Base-by-base conservation (phyloP, 768 basidiomycete genomes). In the Phanerodontia chrysosporium region DNA sequence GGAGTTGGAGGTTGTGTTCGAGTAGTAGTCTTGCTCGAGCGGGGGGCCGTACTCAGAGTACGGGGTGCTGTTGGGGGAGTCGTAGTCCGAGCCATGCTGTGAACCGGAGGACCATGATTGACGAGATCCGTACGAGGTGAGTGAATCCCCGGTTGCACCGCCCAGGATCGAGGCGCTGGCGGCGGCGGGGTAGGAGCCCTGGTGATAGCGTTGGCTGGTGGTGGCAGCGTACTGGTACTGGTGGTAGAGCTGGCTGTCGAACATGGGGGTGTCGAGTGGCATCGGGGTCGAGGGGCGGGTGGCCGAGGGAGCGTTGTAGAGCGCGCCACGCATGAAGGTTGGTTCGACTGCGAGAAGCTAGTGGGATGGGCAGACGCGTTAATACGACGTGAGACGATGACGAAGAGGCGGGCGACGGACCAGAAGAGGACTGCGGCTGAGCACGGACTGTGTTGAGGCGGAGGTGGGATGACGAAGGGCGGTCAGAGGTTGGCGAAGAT, bases 61-160 rank as follows among this genome's bases (percentile, higher is more conserved):
- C 2, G 63, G 59, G 10, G 65, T 56, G 56, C 57, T 57, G 36
- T 61, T 61, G 57, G 64, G 62, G 21, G 59, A 58, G 55, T 61
- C 59, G 55, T 65, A 67, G 49, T 64, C 59, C 25, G 53, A 48
- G 56, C 2, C 62, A 46, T 63, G 65, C 58, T 66, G 66, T 42
- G 64, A 60, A 52, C 64, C 65, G 49, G 65, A 49, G 32, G 66
- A 54, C 66, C 69, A 67, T 2, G 66, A 58, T 30, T 59, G 63
- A 29, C 63, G 61, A 30, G 68, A 36, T 21, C 56, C 29, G 57
- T 60, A 62, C 5, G 61, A 53, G 46, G 61, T 22, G 58, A 63
- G 61, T 24, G 61, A 42, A 51, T 60, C 58, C 48, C 57, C 49
- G 57, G 56, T 29, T 46, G 51, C 52, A 32, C 49, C 46, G 58